Percentiles rank a stretch among this genome's conserved stretches.
These are phyloP conservation scores for Dalbergia oliveri DNA, from an alignment of 306 rosid genomes.

Conservation along the genomic window DNA sequence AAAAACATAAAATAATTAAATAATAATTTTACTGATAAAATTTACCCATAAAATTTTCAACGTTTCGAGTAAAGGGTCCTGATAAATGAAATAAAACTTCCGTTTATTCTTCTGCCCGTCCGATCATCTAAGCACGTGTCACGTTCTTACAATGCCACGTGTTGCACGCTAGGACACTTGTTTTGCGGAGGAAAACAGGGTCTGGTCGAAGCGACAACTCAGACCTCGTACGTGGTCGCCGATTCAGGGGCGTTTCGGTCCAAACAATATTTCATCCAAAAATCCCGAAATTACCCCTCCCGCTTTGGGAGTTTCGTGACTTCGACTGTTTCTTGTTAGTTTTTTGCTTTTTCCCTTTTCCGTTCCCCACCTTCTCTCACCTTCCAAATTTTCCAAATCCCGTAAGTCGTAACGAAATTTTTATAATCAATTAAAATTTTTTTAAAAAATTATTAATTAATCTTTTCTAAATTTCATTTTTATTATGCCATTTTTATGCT, in stretches of 20 bases:
- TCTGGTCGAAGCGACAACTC: constrained; percentile 39
- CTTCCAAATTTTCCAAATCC: not conserved
- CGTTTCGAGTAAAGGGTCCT: too few species aligned
- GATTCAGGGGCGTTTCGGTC: constrained; percentile 47
- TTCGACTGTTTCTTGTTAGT: constrained; percentile 4
- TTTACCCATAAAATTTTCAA: too few species aligned
- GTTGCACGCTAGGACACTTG: constrained; percentile 20
- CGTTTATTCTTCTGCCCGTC: too few species aligned
- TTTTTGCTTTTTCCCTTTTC: not conserved
- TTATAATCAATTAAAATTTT: not conserved
- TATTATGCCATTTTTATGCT: constrained; percentile 38
- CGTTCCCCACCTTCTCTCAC: constrained; percentile 13
- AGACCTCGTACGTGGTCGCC: constrained; percentile 26
- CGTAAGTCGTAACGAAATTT: not conserved
- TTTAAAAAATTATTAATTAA: too few species aligned
- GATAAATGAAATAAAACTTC: too few species aligned
- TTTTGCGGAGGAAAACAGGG: constrained; percentile 9
- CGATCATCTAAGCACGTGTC: not conserved
- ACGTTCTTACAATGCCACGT: not conserved
- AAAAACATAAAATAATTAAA: too few species aligned
- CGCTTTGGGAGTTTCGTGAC: not conserved
- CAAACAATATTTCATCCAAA: rapidly evolving
- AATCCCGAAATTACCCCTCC: constrained; percentile 56
- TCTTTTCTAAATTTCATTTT: not conserved
- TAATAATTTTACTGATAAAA: too few species aligned